These are phyloP conservation scores for Fistulinella cinereoalba DNA, from an alignment of 1,284 basidiomycete species.

Conservation along the genomic window DNA sequence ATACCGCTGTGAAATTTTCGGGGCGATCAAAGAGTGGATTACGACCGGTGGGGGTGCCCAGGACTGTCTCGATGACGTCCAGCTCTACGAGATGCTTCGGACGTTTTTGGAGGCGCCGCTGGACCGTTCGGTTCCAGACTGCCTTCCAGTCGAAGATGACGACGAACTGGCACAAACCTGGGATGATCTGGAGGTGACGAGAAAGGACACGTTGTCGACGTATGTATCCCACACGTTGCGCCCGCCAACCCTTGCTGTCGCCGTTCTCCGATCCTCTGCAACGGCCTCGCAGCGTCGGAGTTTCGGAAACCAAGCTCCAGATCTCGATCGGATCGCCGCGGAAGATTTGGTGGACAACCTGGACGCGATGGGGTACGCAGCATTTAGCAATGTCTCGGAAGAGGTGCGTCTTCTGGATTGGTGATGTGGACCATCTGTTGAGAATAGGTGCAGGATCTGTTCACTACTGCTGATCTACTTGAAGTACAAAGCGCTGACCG, in stretches of 20 bases:
- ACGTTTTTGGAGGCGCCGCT: conserved; percentile 53
- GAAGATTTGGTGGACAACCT: conserved; percentile 71
- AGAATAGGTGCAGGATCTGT: conserved; percentile 54
- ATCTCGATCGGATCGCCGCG: conserved; percentile 62
- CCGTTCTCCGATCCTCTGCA: conserved; percentile 30
- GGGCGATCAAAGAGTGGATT: conserved; percentile 68
- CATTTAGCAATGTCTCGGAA: conserved; percentile 69
- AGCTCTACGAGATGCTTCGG: conserved; percentile 55
- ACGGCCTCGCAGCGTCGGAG: conserved; percentile 35
- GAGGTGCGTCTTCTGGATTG: conserved; percentile 47
- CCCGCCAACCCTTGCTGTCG: conserved; percentile 41
- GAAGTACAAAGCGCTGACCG: conserved; percentile 76
- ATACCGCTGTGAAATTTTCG: conserved; percentile 58
- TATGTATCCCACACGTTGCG: conserved; percentile 62
- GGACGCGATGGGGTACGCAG: conserved; percentile 69
- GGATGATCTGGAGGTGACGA: conserved; percentile 44
- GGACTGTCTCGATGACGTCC: conserved; percentile 68
- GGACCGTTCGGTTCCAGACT: conserved; percentile 46
- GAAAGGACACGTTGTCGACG: conserved; percentile 40
- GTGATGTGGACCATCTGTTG: background rate
- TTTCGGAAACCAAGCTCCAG: conserved; percentile 56
- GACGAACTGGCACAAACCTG: conserved; percentile 45
- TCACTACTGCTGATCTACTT: conserved; percentile 68
- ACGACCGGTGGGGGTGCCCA: conserved; percentile 66
- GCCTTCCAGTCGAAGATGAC: conserved; percentile 37